Evolutionary conservation across 2,329 filamentous ascomycete genomes (phyloP).

Genomic region (Arthroderma sp.): DNA sequence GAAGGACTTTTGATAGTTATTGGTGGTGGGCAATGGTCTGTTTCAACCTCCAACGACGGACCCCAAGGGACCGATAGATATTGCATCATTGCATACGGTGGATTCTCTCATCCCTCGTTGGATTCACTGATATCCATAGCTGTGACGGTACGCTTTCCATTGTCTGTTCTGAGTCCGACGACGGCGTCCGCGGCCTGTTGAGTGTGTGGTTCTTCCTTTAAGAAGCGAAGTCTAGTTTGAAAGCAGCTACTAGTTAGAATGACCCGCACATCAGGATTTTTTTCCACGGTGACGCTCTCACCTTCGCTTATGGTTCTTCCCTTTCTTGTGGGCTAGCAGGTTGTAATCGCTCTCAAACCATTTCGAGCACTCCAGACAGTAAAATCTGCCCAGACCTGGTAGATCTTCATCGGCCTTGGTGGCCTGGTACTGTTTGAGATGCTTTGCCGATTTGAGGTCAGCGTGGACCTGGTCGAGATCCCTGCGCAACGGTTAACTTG

Average conservation of each 20-base stretch:
- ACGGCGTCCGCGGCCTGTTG: conserved; percentile 78
- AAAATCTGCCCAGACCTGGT: conserved; percentile 70
- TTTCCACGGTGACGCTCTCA: conserved; percentile 23
- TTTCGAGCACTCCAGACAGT: conserved; percentile 88
- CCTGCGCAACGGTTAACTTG: conserved; percentile 45
- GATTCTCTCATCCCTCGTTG: conserved; percentile 3
- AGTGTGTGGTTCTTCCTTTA: conserved; percentile 73
- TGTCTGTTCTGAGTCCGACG: conserved; percentile 57
- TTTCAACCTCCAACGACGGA: no score
- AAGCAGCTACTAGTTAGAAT: background rate
- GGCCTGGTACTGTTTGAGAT: conserved; percentile 65
- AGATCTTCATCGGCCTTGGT: conserved; percentile 74
- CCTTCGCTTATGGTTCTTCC: conserved; percentile 90
- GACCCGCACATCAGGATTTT: background rate
- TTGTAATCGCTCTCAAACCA: conserved; percentile 84
- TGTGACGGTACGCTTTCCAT: conserved; percentile 35
- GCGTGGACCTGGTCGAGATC: conserved; percentile 86
- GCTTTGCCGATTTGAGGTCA: conserved; percentile 65
- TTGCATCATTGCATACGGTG: background rate
- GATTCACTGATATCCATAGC: conserved; percentile 25
- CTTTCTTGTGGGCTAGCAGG: conserved; percentile 60
- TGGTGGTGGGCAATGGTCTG: no score
- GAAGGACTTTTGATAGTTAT: no score
- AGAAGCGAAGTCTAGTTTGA: conserved; percentile 54
- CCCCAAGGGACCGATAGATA: background rate